phyloP scores from a whole-genome alignment of 78 protist genomes.

The Dictyostelium intermedium region DNA sequence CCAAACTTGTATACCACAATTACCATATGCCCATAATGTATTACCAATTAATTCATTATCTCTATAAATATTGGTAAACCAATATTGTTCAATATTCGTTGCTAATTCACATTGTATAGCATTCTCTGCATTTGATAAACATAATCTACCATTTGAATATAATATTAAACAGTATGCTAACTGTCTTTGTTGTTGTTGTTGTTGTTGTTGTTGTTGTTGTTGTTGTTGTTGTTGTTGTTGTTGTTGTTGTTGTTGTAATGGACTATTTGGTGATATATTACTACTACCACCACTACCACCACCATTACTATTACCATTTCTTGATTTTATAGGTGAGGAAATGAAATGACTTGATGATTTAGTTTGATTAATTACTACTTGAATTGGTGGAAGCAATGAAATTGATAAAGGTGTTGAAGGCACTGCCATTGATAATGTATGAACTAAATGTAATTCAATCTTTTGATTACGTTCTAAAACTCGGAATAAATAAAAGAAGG shows the following conservation, averaged over 20 bases:
- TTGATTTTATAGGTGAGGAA: slow-evolving; percentile 4
- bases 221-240: not conserved
- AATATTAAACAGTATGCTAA: slow-evolving; percentile 45
- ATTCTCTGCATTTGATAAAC: slow-evolving; percentile 64
- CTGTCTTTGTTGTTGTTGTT: slow-evolving; percentile 2
- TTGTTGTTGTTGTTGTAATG: not conserved
- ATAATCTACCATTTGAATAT: slow-evolving; percentile 57
- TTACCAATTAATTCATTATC: slow-evolving; percentile 64
- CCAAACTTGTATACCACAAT: slow-evolving; percentile 77
- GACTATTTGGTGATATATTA: not conserved
- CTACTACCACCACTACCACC: not conserved
- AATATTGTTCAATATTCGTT: slow-evolving; percentile 53
- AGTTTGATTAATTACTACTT: not conserved
- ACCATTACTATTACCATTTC: not conserved
- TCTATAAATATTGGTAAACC: slow-evolving; percentile 71
- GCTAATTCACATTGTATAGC: slow-evolving; percentile 36
- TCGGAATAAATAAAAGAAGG: slow-evolving; percentile 63
- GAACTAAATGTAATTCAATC: slow-evolving; percentile 1
- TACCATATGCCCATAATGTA: slow-evolving; percentile 83
- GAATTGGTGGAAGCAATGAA: slow-evolving; percentile 47
- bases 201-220: not conserved
- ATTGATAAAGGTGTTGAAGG: slow-evolving; percentile 47
- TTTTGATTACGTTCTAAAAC: slow-evolving; percentile 7
- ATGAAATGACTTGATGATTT: not conserved
- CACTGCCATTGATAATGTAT: slow-evolving; percentile 52